Percentiles rank a stretch among this genome's conserved stretches.
These are phyloP conservation scores for Exophiala sideris DNA, from an alignment of 2,329 filamentous ascomycete genomes.

Conservation along the genomic window DNA sequence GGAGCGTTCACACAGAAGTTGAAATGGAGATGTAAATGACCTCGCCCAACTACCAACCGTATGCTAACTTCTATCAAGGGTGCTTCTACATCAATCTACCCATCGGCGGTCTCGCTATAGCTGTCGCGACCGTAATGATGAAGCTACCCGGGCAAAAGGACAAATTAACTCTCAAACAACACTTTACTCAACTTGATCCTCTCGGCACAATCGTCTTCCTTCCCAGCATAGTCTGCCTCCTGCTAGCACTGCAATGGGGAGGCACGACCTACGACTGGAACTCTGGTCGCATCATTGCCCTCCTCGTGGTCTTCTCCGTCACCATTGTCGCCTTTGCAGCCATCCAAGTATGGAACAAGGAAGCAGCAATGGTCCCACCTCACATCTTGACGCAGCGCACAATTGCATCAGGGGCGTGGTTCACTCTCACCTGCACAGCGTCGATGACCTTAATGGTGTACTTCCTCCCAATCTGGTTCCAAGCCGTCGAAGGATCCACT, in stretches of 20 bases:
- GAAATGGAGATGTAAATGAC: slow-evolving; percentile 31
- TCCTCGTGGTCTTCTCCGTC: slow-evolving; percentile 16
- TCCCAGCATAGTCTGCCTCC: slow-evolving; percentile 56
- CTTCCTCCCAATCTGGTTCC: slow-evolving; percentile 25
- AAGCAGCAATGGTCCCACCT: slow-evolving; percentile 29
- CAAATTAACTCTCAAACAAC: slow-evolving; percentile 7
- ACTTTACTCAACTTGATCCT: slow-evolving; percentile 48
- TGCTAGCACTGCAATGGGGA: slow-evolving; percentile 61
- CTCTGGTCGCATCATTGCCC: slow-evolving; percentile 16
- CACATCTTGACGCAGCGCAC: slow-evolving; percentile 17
- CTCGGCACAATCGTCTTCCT: slow-evolving; percentile 60
- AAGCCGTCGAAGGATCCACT: slow-evolving; percentile 29
- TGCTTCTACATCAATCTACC: slow-evolving; percentile 40
- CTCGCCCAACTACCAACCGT: no score
- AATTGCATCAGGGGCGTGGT: slow-evolving; percentile 7
- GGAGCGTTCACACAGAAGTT: slow-evolving; percentile 39
- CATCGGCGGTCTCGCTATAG: slow-evolving; percentile 30
- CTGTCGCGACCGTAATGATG: not conserved
- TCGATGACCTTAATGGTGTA: not conserved
- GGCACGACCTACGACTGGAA: slow-evolving; percentile 29
- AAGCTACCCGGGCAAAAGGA: slow-evolving; percentile 21
- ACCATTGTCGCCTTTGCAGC: slow-evolving; percentile 10
- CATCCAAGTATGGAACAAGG: slow-evolving; percentile 10
- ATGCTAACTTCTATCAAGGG: slow-evolving; percentile 21
- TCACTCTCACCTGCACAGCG: not conserved